These are phyloP conservation scores for Ophiorrhiza pumila DNA, from an alignment of 257 asterid genomes.

Conservation along the genomic window DNA sequence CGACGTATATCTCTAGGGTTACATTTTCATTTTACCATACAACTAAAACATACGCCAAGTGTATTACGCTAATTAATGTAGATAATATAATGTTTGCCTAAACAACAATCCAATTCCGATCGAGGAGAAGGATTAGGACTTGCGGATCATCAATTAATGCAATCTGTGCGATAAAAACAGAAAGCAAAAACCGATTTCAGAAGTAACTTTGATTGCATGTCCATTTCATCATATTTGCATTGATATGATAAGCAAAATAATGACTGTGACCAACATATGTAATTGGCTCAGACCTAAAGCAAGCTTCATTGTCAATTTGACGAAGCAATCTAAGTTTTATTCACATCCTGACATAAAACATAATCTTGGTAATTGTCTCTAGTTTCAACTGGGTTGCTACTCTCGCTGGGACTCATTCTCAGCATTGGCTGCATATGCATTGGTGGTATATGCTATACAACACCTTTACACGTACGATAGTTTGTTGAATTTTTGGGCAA, in stretches of 20 bases:
- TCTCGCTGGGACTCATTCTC: slow-evolving; percentile 6
- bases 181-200: slow-evolving; percentile 5
- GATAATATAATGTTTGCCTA: no score
- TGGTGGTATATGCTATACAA: neutral
- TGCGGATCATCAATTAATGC: no score
- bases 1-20: no score
- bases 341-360: neutral
- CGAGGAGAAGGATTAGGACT: no score
- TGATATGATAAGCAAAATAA: neutral
- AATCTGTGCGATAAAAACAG: neutral
- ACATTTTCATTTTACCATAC: no score
- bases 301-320: neutral
- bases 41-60: no score
- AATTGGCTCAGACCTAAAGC: neutral
- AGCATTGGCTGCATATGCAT: neutral
- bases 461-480: slow-evolving; percentile 11
- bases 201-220: no score
- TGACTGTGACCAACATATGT: neutral
- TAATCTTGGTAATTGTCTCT: slow-evolving; percentile 1
- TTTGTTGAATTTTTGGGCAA: slow-evolving; percentile 1
- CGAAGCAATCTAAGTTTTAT: neutral
- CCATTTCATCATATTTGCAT: no score
- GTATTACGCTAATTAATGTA: no score
- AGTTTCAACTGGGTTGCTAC: neutral
- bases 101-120: no score